phyloP scores from a whole-genome alignment of 2,329 filamentous ascomycete species.

The Arthrobotrys iridis region DNA sequence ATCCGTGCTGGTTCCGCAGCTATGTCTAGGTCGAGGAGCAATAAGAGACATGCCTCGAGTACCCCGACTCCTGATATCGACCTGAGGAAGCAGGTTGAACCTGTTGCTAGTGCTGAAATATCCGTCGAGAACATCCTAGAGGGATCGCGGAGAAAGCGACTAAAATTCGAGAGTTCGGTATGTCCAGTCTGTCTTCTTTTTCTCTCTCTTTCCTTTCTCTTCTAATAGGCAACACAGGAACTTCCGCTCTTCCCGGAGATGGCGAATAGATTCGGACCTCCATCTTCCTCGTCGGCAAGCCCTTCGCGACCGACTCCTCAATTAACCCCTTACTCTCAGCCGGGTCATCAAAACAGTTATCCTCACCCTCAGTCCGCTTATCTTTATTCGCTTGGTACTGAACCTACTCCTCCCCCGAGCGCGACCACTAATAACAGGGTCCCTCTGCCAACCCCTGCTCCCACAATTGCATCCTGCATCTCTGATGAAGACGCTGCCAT shows the following conservation, averaged over 20 bases:
- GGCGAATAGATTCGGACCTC: slow-evolving; percentile 59
- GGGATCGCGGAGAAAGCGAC: slow-evolving; percentile 91
- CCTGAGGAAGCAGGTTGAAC: slow-evolving; percentile 66
- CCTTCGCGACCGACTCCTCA: slow-evolving; percentile 56
- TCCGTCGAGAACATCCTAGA: slow-evolving; percentile 98
- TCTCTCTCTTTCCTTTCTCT: slow-evolving; percentile 24
- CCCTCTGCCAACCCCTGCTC: slow-evolving; percentile 89
- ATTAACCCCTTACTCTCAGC: slow-evolving; percentile 52
- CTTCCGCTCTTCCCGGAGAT: slow-evolving; percentile 77
- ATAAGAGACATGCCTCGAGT: slow-evolving; percentile 66
- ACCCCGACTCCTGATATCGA: slow-evolving; percentile 37
- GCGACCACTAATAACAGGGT: slow-evolving; percentile 64
- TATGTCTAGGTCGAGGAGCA: slow-evolving; percentile 57
- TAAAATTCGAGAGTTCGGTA: slow-evolving; percentile 97
- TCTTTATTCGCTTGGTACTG: slow-evolving; percentile 50
- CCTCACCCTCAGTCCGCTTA: slow-evolving; percentile 49
- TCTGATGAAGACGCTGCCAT: slow-evolving; percentile 98
- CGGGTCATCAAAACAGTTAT: slow-evolving; percentile 36
- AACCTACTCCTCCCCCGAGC: slow-evolving; percentile 59
- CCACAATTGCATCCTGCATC: slow-evolving; percentile 96
- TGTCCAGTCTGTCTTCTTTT: slow-evolving; percentile 63
- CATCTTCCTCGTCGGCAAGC: slow-evolving; percentile 65
- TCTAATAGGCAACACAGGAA: slow-evolving; percentile 70
- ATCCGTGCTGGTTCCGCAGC: slow-evolving; percentile 8
- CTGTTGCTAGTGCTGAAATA: slow-evolving; percentile 86